These are phyloP conservation scores for Aspergillus japonicus DNA, from an alignment of 2,329 filamentous ascomycete genomes.

Conservation along the genomic window DNA sequence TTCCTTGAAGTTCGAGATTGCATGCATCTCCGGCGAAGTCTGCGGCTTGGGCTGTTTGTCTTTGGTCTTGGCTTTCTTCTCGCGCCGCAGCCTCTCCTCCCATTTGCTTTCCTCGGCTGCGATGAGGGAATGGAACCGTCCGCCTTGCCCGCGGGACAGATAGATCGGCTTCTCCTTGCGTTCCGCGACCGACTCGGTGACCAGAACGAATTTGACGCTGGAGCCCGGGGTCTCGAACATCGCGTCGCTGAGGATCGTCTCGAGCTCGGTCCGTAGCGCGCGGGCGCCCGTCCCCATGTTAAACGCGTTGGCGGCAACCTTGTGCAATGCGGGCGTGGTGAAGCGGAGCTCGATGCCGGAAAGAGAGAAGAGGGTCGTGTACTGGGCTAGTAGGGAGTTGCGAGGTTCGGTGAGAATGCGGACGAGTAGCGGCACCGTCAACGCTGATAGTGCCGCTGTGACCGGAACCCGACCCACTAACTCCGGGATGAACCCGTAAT, in stretches of 20 bases:
- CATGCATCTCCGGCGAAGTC: constrained; percentile 13
- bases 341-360: constrained; percentile 76
- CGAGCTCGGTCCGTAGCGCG: constrained; percentile 76
- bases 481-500: constrained; percentile 89
- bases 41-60: constrained; percentile 17
- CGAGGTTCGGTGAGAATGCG: constrained; percentile 90
- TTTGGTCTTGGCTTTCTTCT: constrained; percentile 32
- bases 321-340: constrained; percentile 75
- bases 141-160: constrained; percentile 52
- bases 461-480: constrained; percentile 95
- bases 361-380: constrained; percentile 81
- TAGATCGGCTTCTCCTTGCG: constrained; percentile 58
- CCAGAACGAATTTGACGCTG: constrained; percentile 67
- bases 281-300: constrained; percentile 75
- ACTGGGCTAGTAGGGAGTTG: constrained; percentile 85
- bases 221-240: constrained; percentile 75
- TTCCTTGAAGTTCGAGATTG: constrained; percentile 43
- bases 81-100: constrained; percentile 42
- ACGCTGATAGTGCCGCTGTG: constrained; percentile 76
- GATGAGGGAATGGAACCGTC: constrained; percentile 52
- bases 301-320: constrained; percentile 70
- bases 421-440: constrained; percentile 67
- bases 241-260: constrained; percentile 72
- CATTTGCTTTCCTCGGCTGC: constrained; percentile 52
- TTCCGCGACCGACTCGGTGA: constrained; percentile 67